Percentiles rank a stretch among this genome's conserved stretches.
phyloP scores from a whole-genome alignment of 495 filamentous ascomycete species.

The Penicillium subrubescens region DNA sequence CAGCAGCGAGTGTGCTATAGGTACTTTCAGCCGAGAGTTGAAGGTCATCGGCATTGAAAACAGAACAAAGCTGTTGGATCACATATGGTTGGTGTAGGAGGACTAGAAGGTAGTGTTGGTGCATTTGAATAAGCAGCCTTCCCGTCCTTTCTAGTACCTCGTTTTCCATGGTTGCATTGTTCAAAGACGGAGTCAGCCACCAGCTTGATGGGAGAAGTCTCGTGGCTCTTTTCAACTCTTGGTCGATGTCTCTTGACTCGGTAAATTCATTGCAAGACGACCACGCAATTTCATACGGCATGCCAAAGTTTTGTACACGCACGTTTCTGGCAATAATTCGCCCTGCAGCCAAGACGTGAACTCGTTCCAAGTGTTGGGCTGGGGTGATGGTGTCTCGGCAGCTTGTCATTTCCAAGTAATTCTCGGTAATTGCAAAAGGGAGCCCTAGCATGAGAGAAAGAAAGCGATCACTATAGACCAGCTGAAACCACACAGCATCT shows the following conservation, averaged over 20 bases:
- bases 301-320: conserved; percentile 37
- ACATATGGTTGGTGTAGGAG: conserved; percentile 56
- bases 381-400: conserved; percentile 17
- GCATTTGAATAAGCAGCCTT: conserved; percentile 46
- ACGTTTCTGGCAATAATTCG: conserved; percentile 45
- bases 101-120: conserved; percentile 45
- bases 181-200: conserved; percentile 33
- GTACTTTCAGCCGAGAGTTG: conserved; percentile 33
- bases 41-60: conserved; percentile 24
- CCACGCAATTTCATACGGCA: conserved; percentile 24
- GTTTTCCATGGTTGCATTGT: conserved; percentile 13
- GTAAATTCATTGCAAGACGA: conserved; percentile 34
- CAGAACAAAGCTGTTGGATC: conserved; percentile 32
- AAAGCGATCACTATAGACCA: conserved; percentile 48
- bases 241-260: conserved; percentile 41
- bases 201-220: conserved; percentile 37
- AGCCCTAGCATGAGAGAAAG: conserved; percentile 48
- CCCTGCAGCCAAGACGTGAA: conserved; percentile 34
- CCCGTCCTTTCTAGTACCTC: conserved; percentile 22
- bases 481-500: conserved; percentile 43
- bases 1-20: conserved; percentile 48
- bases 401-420: conserved; percentile 2
- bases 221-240: conserved; percentile 42
- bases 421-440: conserved; percentile 40
- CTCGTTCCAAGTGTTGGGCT: conserved; percentile 33